These are phyloP conservation scores for Aspergillus viridinutans DNA, from an alignment of 2,329 filamentous ascomycete genomes.

Conservation along the genomic window DNA sequence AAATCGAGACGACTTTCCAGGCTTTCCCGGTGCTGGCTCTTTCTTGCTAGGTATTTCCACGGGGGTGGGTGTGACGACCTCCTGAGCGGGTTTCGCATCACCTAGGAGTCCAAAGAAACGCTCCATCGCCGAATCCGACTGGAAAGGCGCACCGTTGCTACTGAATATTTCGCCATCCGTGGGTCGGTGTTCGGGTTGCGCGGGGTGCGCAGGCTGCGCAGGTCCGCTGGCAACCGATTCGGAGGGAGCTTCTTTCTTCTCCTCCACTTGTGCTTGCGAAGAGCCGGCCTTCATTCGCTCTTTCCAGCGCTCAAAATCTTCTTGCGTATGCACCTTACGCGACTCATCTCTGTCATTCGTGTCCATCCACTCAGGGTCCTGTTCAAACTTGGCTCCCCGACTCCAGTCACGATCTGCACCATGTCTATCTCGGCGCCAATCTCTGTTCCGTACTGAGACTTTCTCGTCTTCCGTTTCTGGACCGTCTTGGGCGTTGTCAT, in stretches of 20 bases:
- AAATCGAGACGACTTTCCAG: conserved; percentile 73
- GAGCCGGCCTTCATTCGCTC: conserved; percentile 75
- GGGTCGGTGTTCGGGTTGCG: conserved; percentile 31
- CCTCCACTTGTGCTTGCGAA: conserved; percentile 32
- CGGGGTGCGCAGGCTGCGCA: conserved; percentile 37
- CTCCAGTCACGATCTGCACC: conserved; percentile 53
- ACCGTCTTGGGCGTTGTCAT: conserved; percentile 42
- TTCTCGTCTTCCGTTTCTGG: conserved; percentile 41
- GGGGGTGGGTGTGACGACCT: conserved; percentile 33
- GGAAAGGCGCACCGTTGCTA: conserved; percentile 57
- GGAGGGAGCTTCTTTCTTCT: conserved; percentile 41
- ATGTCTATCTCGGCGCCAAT: conserved; percentile 54
- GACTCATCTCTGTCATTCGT: conserved; percentile 64
- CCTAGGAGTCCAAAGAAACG: conserved; percentile 68
- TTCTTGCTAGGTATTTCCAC: conserved; percentile 40
- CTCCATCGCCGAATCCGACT: conserved; percentile 65
- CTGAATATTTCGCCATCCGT: conserved; percentile 49
- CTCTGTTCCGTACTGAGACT: conserved; percentile 56
- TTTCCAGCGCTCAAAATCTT: conserved; percentile 94
- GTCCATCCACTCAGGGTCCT: conserved; percentile 90
- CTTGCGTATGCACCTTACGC: conserved; percentile 69
- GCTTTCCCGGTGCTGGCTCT: conserved; percentile 47
- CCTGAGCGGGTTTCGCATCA: conserved; percentile 45
- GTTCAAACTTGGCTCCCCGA: conserved; percentile 56
- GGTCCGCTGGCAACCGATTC: conserved; percentile 16